Percentiles rank a stretch among this genome's conserved stretches.
These are phyloP conservation scores for Candolleomyces eurysporus DNA, from an alignment of 768 basidiomycete species.

Conservation along the genomic window DNA sequence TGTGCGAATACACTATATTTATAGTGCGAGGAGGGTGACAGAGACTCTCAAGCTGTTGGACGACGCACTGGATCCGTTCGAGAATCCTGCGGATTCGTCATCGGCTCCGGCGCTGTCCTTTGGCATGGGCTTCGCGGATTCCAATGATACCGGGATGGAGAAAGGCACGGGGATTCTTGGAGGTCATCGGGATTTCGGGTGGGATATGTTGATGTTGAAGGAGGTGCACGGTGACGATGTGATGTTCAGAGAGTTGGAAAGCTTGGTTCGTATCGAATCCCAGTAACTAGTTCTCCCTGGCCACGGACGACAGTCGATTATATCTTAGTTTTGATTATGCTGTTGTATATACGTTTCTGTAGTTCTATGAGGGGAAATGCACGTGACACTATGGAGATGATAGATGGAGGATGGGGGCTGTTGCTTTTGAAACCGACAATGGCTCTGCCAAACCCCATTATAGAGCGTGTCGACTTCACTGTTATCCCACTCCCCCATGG, in stretches of 20 bases:
- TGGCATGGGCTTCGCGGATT: slow-evolving; percentile 84
- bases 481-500: slow-evolving; percentile 22
- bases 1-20: slow-evolving; percentile 47
- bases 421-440: slow-evolving; percentile 15
- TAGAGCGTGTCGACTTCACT: slow-evolving; percentile 6
- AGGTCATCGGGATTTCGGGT: slow-evolving; percentile 66
- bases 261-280: slow-evolving; percentile 70
- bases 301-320: no score
- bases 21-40: slow-evolving; percentile 63
- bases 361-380: neutral
- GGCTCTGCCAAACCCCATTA: slow-evolving; percentile 2
- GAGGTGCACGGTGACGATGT: slow-evolving; percentile 62
- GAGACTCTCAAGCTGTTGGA: slow-evolving; percentile 81
- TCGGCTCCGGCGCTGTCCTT: slow-evolving; percentile 65
- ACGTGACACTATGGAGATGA: neutral
- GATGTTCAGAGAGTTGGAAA: slow-evolving; percentile 78
- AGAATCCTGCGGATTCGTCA: slow-evolving; percentile 57
- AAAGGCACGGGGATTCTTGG: slow-evolving; percentile 75
- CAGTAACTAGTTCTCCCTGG: slow-evolving; percentile 26
- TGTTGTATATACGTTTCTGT: no score
- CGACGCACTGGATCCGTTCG: slow-evolving; percentile 71
- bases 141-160: slow-evolving; percentile 61
- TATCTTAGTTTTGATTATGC: no score
- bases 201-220: slow-evolving; percentile 68
- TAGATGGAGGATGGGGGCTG: slow-evolving; percentile 3